phyloP scores from a whole-genome alignment of 129 eudicot genomes.

The Saposhnikovia divaricata region DNA sequence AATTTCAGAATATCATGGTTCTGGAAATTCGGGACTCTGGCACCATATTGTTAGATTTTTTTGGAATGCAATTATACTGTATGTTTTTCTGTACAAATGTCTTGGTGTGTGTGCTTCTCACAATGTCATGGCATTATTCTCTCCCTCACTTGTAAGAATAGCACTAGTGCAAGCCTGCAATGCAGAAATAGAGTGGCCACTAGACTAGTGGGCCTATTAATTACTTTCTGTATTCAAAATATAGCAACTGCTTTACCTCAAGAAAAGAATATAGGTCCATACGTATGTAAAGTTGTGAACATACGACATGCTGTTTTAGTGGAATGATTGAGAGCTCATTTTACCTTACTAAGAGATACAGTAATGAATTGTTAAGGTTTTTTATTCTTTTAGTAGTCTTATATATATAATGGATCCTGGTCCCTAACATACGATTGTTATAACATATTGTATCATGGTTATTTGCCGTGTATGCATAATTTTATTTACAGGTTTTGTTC shows the following conservation, averaged over 20 bases:
- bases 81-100: background rate
- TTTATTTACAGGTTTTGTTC: slow-evolving; percentile 2
- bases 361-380: background rate
- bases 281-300: background rate
- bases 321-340: background rate
- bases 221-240: slow-evolving; percentile 3
- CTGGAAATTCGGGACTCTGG: slow-evolving; percentile 2
- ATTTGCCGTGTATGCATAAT: background rate
- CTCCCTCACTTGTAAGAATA: slow-evolving; percentile 5
- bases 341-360: background rate
- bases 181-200: slow-evolving; percentile 1
- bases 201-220: background rate
- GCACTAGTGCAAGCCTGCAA: background rate
- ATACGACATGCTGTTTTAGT: background rate
- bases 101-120: slow-evolving; percentile 1
- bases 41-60: background rate
- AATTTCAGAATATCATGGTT: background rate
- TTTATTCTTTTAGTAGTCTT: background rate
- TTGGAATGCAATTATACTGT: background rate
- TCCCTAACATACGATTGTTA: too few species aligned
- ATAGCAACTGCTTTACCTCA: background rate
- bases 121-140: slow-evolving; percentile 5
- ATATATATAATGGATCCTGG: too few species aligned
- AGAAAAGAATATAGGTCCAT: background rate
- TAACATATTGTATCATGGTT: too few species aligned